Evolutionary conservation across 768 basidiomycete species (phyloP).

Genomic region (Lactarius quietus): DNA sequence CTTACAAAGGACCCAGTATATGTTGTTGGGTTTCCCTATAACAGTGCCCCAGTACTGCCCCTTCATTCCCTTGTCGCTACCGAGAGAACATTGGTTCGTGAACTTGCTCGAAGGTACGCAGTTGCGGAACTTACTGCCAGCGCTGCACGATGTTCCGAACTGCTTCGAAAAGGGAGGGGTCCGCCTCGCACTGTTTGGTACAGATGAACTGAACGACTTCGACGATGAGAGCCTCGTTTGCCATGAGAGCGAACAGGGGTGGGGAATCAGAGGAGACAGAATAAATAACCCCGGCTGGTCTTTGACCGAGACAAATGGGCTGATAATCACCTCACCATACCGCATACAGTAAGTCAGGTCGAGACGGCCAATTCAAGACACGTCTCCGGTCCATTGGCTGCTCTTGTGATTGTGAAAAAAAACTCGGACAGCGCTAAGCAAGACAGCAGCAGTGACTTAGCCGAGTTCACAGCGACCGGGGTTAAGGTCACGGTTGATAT

Average conservation of each 20-base stretch:
- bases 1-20: conserved; percentile 14
- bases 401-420: no score
- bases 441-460: no score
- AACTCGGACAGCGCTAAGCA: no score
- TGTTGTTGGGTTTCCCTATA: neutral
- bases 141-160: neutral
- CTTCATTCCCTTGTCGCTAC: conserved; percentile 8
- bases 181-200: neutral
- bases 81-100: neutral
- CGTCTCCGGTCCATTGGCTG: no score
- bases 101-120: neutral
- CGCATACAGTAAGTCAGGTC: no score
- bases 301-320: no score
- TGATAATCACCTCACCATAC: no score
- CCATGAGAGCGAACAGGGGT: neutral
- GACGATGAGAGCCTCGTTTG: neutral
- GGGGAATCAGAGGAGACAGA: neutral
- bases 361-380: no score
- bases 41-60: conserved; percentile 15
- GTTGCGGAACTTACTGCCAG: conserved; percentile 8
- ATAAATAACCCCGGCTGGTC: neutral
- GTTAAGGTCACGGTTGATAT: no score
- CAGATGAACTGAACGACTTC: neutral
- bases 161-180: conserved; percentile 9
- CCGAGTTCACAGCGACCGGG: no score